These are phyloP conservation scores for Amanita polypyramis DNA, from an alignment of 768 basidiomycete species.

Conservation along the genomic window DNA sequence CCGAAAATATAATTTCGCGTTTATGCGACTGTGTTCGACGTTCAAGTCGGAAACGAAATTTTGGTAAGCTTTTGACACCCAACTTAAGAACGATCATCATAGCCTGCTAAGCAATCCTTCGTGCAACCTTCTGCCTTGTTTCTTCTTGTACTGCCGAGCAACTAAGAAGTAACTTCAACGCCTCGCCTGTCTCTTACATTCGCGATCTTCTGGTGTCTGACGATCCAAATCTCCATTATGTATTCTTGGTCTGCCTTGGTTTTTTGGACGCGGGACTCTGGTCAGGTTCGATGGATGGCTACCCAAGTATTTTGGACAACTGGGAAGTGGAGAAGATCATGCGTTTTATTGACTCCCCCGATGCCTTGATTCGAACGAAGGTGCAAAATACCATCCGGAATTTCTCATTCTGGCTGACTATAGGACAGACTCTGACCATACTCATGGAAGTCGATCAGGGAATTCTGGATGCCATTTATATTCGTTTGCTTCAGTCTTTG, in stretches of 20 bases:
- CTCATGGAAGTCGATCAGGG: conserved; percentile 11
- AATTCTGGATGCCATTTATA: conserved; percentile 1
- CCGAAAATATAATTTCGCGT: neutral
- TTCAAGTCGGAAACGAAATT: neutral
- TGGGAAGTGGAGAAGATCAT: conserved; percentile 70
- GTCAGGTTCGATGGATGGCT: conserved; percentile 50
- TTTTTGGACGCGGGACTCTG: conserved; percentile 49
- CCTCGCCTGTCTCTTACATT: conserved; percentile 35
- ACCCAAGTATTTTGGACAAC: conserved; percentile 48
- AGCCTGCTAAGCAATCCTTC: conserved; percentile 13
- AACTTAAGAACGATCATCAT: neutral
- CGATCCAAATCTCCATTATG: conserved; percentile 49
- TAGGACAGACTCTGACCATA: conserved; percentile 1
- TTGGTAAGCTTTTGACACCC: neutral
- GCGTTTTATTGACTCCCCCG: conserved; percentile 51
- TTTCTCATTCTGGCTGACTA: neutral
- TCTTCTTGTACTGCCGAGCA: conserved; percentile 15
- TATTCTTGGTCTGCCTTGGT: conserved; percentile 57
- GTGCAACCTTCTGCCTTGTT: conserved; percentile 28
- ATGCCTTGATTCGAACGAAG: conserved; percentile 46
- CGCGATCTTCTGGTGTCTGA: conserved; percentile 47
- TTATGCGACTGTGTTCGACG: neutral
- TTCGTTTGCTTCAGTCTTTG: neutral
- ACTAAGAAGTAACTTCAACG: conserved; percentile 16
- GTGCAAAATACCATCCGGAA: conserved; percentile 21